Evolutionary conservation across 1,284 basidiomycete species (phyloP).

Genomic region (Melampsora larici-populina): DNA sequence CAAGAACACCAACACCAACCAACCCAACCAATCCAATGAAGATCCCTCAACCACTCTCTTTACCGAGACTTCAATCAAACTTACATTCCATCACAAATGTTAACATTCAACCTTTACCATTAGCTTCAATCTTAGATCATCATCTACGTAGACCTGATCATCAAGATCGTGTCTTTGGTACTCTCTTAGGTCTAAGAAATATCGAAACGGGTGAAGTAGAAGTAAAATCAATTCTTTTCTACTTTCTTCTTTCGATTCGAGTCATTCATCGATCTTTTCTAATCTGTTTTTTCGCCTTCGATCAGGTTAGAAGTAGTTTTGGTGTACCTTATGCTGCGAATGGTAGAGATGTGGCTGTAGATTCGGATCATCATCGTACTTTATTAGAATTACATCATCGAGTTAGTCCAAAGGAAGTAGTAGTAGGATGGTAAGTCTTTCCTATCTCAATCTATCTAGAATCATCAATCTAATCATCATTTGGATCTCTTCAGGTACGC

Average conservation of each 20-base stretch:
- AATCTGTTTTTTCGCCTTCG: background rate
- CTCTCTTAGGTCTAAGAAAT: conserved; percentile 80
- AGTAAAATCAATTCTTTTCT: conserved; percentile 69
- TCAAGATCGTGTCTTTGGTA: conserved; percentile 91
- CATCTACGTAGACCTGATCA: conserved; percentile 79
- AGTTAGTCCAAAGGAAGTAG: conserved; percentile 77
- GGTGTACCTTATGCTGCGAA: conserved; percentile 41
- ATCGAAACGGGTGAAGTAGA: conserved; percentile 65
- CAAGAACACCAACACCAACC: background rate
- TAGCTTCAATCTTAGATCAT: conserved; percentile 95
- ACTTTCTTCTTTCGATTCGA: conserved; percentile 53
- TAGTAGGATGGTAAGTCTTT: conserved; percentile 82
- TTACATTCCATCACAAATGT: conserved; percentile 55
- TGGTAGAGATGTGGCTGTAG: conserved; percentile 70
- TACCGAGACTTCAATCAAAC: conserved; percentile 29
- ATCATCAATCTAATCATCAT: background rate
- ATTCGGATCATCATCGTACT: conserved; percentile 90
- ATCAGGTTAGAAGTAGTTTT: conserved; percentile 39
- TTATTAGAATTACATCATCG: conserved; percentile 88
- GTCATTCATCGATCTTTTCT: background rate
- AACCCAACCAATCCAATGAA: background rate
- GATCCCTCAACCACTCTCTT: conserved; percentile 33
- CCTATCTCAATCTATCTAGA: background rate
- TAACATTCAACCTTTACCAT: conserved; percentile 82
- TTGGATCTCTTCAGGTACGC: conserved; percentile 66